Conservation (phyloP, 192 early-diverging fungal species). For the Entophlyctis luteolus region DNA sequence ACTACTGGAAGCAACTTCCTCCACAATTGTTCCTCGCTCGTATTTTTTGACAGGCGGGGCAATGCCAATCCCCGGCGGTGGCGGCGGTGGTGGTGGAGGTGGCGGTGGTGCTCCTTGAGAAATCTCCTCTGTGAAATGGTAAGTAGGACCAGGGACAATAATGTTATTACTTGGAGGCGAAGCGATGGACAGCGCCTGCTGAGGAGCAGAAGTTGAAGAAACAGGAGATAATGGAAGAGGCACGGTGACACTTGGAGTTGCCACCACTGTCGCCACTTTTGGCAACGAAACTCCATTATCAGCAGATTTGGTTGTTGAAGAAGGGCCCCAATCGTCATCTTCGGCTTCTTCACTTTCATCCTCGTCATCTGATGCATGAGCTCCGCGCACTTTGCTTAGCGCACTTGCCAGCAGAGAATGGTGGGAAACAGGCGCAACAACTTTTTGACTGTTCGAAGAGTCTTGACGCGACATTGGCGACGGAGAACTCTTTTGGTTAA, state of each 20-base stretch:
- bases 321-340: slow-evolving; percentile 24
- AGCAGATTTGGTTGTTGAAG: slow-evolving; percentile 1
- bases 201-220: neutral
- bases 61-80: slow-evolving; percentile 38
- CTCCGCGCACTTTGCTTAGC: slow-evolving; percentile 6
- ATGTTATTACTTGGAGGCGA: no score
- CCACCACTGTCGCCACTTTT: neutral
- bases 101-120: neutral
- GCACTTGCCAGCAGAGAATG: slow-evolving; percentile 8
- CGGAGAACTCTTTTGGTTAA: neutral
- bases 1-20: neutral
- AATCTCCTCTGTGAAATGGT: neutral
- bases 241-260: neutral
- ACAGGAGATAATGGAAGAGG: neutral
- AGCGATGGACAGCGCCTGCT: no score
- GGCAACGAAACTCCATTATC: neutral
- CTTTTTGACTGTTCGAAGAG: neutral
- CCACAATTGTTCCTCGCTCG: slow-evolving; percentile 24
- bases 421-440: neutral
- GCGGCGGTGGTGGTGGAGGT: slow-evolving; percentile 43
- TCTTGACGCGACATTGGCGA: slow-evolving; percentile 4
- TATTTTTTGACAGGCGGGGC: slow-evolving; percentile 32
- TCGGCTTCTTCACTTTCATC: slow-evolving; percentile 5
- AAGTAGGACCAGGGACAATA: no score
- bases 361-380: slow-evolving; percentile 20